Conservation (phyloP, 73 alveolate genomes). For the Tetrahymena malaccensis region DNA sequence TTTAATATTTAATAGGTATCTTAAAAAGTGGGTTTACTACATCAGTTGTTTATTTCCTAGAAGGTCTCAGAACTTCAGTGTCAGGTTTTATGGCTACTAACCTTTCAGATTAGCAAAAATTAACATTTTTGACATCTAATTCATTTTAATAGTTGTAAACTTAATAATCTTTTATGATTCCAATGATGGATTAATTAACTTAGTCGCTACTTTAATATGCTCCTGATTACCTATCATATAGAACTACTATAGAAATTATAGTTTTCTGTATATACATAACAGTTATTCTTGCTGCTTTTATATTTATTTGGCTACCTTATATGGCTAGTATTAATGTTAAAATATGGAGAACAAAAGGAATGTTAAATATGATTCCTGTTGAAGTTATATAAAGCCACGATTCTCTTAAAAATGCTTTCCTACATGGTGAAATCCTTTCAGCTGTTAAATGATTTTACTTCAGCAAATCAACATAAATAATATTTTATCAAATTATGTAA, state of each 20-base stretch:
- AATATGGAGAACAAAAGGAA: constrained; percentile 44
- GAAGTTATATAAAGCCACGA: constrained; percentile 24
- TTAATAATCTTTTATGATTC: background rate
- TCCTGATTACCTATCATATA: background rate
- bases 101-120: background rate
- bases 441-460: constrained; percentile 11
- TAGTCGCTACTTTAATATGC: background rate
- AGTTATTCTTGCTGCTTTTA: background rate
- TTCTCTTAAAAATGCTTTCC: constrained; percentile 25
- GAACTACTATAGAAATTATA: background rate
- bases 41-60: background rate
- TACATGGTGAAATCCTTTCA: constrained; percentile 19
- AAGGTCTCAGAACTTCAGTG: background rate
- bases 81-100: background rate
- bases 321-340: background rate
- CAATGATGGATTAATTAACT: background rate
- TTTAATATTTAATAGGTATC: background rate
- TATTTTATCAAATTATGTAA: background rate
- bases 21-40: background rate
- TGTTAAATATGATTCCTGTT: constrained; percentile 33
- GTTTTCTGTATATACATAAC: background rate
- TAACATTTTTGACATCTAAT: background rate
- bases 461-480: background rate
- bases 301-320: background rate
- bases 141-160: background rate